Conservation (phyloP, 352 stramenopile species). For the Phytophthora cactorum region DNA sequence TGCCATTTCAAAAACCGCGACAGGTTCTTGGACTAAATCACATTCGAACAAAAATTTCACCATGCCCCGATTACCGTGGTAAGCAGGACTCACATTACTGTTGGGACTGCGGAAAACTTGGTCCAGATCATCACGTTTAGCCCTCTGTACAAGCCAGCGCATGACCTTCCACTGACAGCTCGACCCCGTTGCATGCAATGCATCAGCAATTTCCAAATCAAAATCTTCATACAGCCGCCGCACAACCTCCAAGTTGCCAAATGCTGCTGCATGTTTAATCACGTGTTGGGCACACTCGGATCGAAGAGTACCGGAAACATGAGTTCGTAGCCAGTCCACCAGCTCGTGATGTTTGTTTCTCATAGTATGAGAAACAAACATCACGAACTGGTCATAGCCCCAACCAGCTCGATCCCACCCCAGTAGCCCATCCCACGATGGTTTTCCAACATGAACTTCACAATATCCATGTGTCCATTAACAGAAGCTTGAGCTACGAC, state of each 20-base stretch:
- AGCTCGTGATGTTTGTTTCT: slow-evolving; percentile 16
- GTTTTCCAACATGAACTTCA: slow-evolving; percentile 19
- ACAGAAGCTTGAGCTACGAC: slow-evolving; percentile 10
- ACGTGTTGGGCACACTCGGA: slow-evolving; percentile 6
- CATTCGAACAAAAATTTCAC: slow-evolving; percentile 1
- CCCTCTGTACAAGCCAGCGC: not conserved
- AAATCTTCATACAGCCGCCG: not conserved
- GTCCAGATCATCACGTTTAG: not conserved
- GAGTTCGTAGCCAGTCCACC: slow-evolving; percentile 20
- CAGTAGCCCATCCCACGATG: slow-evolving; percentile 6
- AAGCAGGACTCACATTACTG: not conserved
- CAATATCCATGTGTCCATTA: slow-evolving; percentile 16
- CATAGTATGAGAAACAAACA: slow-evolving; percentile 14
- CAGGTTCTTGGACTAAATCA: not conserved
- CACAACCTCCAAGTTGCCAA: slow-evolving; percentile 6
- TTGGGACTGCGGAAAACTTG: not conserved
- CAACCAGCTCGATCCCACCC: slow-evolving; percentile 13
- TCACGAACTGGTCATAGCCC: slow-evolving; percentile 8
- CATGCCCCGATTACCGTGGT: slow-evolving; percentile 1
- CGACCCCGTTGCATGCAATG: not conserved
- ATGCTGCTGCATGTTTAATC: slow-evolving; percentile 1
- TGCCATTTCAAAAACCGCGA: not conserved
- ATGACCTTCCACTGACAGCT: not conserved
- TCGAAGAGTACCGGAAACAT: slow-evolving; percentile 1
- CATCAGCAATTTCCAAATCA: not conserved